Conservation (phyloP, 805 yeast species). For the Metschnikowia chrysomelidarum region DNA sequence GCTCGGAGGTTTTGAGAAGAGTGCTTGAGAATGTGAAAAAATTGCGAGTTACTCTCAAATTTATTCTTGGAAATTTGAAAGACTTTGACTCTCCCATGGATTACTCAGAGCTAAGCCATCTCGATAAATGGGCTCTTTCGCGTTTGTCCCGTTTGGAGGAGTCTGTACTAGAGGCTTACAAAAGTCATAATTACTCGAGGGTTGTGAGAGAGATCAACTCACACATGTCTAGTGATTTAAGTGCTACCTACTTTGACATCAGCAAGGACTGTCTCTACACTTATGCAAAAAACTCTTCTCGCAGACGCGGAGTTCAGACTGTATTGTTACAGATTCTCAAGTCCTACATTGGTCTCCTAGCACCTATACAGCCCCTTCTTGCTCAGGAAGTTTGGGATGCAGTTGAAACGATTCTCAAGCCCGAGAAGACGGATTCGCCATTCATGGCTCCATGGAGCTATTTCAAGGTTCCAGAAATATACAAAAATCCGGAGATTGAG, state of each 20-base stretch:
- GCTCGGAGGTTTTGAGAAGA: constrained; percentile 67
- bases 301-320: constrained; percentile 62
- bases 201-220: constrained; percentile 66
- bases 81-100: constrained; percentile 39
- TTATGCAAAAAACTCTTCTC: constrained; percentile 45
- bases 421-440: constrained; percentile 11
- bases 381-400: constrained; percentile 87
- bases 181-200: constrained; percentile 61
- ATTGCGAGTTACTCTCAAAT: constrained; percentile 76
- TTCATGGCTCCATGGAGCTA: constrained; percentile 19
- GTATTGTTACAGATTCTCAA: constrained; percentile 59
- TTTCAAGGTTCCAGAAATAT: constrained; percentile 32
- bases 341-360: constrained; percentile 61
- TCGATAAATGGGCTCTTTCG: constrained; percentile 66
- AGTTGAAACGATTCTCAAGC: constrained; percentile 22
- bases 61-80: constrained; percentile 73
- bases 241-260: constrained; percentile 83
- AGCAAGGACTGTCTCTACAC: constrained; percentile 86
- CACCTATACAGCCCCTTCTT: constrained; percentile 81
- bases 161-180: constrained; percentile 45
- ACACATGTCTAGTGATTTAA: constrained; percentile 72
- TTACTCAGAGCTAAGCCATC: constrained; percentile 30
- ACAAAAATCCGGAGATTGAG: constrained; percentile 35
- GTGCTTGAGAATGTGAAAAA: constrained; percentile 82
- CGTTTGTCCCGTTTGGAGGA: constrained; percentile 49